Percentiles rank a stretch among this genome's conserved stretches.
These are phyloP conservation scores for Nicotiana tomentosiformis DNA, from an alignment of 257 asterid genomes.

Conservation along the genomic window DNA sequence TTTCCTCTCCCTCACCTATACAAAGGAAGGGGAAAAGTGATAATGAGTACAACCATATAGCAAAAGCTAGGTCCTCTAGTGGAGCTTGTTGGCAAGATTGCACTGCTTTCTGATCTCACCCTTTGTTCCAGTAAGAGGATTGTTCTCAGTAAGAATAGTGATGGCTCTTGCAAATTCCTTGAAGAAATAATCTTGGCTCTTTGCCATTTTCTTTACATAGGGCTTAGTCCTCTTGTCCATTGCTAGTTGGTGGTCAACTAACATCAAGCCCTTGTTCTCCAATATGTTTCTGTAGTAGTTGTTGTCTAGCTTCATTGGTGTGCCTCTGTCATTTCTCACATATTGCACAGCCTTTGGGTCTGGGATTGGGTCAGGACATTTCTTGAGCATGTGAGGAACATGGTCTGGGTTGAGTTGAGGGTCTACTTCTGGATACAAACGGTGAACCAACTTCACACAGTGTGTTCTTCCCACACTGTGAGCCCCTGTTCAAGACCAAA, in stretches of 20 bases:
- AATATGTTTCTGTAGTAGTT: constrained; percentile 80
- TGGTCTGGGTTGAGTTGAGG: constrained; percentile 74
- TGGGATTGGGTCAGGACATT: constrained; percentile 89
- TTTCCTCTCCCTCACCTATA: background rate
- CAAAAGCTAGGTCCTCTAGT: constrained; percentile 4
- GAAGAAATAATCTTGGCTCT: constrained; percentile 73
- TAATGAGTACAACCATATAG: constrained; percentile 1
- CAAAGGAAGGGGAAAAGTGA: constrained; percentile 9
- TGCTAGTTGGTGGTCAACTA: constrained; percentile 79
- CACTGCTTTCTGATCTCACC: constrained; percentile 87
- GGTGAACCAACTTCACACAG: constrained; percentile 92
- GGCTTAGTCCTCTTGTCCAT: constrained; percentile 75
- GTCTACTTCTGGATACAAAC: constrained; percentile 90
- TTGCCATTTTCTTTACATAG: constrained; percentile 86
- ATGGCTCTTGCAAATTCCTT: constrained; percentile 70
- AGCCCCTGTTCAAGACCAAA: constrained; percentile 41
- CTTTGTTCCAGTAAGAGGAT: constrained; percentile 81
- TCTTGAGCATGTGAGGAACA: constrained; percentile 85
- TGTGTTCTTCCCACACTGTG: constrained; percentile 98
- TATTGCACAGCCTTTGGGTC: constrained; percentile 98
- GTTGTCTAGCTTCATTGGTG: constrained; percentile 92
- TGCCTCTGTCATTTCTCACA: constrained; percentile 92
- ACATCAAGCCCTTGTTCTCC: constrained; percentile 78
- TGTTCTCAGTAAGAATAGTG: constrained; percentile 73
- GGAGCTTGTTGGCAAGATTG: constrained; percentile 76